Evolutionary conservation across 306 rosid species (phyloP), one percentile per base, ranked within the genome.

Genomic region (Castanea mollissima): DNA sequence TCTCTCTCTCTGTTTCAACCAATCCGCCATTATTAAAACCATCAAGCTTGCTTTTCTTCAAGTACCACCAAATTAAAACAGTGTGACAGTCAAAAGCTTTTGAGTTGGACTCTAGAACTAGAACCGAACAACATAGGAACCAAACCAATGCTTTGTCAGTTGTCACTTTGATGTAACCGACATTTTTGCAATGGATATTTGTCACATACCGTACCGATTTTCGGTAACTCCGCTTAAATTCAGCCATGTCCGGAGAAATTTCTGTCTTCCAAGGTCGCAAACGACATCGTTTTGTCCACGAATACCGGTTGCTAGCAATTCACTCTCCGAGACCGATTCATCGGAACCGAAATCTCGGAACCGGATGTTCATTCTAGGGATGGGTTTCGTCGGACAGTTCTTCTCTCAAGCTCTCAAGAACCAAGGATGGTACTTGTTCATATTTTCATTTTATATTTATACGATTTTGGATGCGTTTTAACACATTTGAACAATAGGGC

Each of bases 371-470:
- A 83, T 93, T 63, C 44, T 89, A 4, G 97, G 96, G 5, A 80
- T 91, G 90, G 98, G 99, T 71, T 91, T 90, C 76, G 91, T 95
- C 16, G 97, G 90, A 1, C 87, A 85, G 74, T 80, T 82, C 51
- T 85, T 95, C 77, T 89, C 94, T 18, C 73, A 69, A 73, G 83
- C 88, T 54, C 97, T 95, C 81, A 91, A 82, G 75, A 84, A 78
- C 73, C 93, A 80, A 35, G 91, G 96, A 84, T 95, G 98, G 98
- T 95, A 84, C 15, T 49, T 10, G 15, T 49, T 49, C 54, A 0
- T 49, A 49, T 49, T 49, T 13, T 13, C 54, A 46, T 46, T 46
- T 46, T 46, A 46, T 46, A 9, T 7, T 44, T 46, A 11, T 46
- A 2, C 12, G 0, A 46, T 46, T 46, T 46, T 46, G 52, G 52